A percentile compares a stretch with the other conserved stretches of the same genome.
Conservation (phyloP, 106 monocot species). For the Dendrobium chrysotoxum region DNA sequence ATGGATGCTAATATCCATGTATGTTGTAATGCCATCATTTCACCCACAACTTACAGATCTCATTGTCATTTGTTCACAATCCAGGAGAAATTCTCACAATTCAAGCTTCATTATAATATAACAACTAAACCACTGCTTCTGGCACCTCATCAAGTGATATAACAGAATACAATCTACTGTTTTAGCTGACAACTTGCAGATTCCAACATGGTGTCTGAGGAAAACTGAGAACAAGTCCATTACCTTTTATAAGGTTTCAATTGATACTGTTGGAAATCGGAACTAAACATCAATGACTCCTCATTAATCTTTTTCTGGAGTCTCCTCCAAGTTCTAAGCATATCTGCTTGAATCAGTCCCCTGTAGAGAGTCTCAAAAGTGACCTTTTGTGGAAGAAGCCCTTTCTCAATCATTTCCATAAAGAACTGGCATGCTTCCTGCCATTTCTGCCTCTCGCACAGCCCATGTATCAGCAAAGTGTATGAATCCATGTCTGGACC, state of each 20-base stretch:
- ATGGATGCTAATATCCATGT: no score
- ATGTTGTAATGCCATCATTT: no score
- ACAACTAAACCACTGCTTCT: neutral
- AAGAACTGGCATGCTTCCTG: constrained; percentile 75
- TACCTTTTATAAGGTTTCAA: constrained; percentile 84
- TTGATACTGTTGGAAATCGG: constrained; percentile 63
- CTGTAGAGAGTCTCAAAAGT: constrained; percentile 89
- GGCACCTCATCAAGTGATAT: no score
- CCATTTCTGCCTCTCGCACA: constrained; percentile 79
- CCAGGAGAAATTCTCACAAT: no score
- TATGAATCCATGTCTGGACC: constrained; percentile 89
- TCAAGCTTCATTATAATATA: neutral
- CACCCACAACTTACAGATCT: no score
- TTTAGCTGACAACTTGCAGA: neutral
- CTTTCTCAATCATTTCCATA: constrained; percentile 99
- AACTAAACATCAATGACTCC: constrained; percentile 69
- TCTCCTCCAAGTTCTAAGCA: constrained; percentile 92
- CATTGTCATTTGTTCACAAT: no score
- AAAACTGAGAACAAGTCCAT: constrained; percentile 5
- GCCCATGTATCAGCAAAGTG: constrained; percentile 71
- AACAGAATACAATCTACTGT: no score
- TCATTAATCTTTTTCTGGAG: constrained; percentile 81
- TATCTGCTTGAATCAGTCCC: constrained; percentile 88
- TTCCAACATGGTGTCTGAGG: neutral
- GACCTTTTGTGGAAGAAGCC: constrained; percentile 83